Conservation (phyloP, 352 stramenopile species). For the Sclerospora graminicola region DNA sequence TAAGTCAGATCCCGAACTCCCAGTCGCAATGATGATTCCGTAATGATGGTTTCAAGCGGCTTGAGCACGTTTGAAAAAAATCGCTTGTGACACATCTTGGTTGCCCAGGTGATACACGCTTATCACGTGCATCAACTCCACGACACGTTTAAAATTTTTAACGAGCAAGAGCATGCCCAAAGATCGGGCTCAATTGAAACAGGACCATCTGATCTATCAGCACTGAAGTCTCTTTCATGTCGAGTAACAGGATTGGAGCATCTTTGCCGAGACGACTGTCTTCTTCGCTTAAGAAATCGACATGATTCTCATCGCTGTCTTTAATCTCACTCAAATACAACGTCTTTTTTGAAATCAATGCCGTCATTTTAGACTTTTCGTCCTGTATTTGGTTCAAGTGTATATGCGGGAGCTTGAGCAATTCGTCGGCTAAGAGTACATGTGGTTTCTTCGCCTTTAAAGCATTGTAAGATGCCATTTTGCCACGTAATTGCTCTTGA, state of each 20-base stretch:
- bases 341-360: constrained; percentile 54
- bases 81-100: constrained; percentile 7
- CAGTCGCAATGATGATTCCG: constrained; percentile 41
- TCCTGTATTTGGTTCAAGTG: constrained; percentile 51
- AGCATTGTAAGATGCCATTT: background rate
- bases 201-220: constrained; percentile 59
- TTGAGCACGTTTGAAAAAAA: constrained; percentile 29
- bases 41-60: constrained; percentile 30
- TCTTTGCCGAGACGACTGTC: constrained; percentile 58
- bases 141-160: constrained; percentile 53
- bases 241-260: constrained; percentile 68
- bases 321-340: constrained; percentile 67
- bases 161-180: constrained; percentile 58
- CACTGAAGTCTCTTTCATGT: constrained; percentile 59
- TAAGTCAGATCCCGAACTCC: constrained; percentile 49
- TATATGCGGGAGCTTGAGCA: constrained; percentile 50
- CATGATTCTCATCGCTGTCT: constrained; percentile 36
- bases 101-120: constrained; percentile 27
- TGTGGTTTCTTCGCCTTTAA: constrained; percentile 12
- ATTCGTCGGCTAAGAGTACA: constrained; percentile 47
- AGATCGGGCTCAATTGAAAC: constrained; percentile 67
- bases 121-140: constrained; percentile 41
- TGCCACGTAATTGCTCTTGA: constrained; percentile 33
- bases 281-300: constrained; percentile 44
- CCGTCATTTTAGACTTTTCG: constrained; percentile 35